These are phyloP conservation scores for Closterium sp. DNA, from an alignment of 139 green algal genomes.

Conservation along the genomic window DNA sequence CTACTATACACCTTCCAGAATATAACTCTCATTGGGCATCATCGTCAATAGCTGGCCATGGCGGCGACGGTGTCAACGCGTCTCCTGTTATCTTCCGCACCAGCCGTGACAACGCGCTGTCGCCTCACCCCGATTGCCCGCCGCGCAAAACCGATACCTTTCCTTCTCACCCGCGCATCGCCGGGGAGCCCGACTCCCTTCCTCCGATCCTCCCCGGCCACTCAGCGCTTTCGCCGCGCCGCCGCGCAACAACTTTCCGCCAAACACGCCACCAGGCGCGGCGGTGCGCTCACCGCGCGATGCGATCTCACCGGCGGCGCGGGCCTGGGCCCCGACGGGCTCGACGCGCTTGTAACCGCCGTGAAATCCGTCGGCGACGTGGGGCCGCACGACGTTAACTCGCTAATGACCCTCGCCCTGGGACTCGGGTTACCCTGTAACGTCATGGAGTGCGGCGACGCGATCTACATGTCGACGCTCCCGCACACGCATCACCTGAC, in stretches of 20 bases:
- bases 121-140: not conserved
- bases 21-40: too few relatives aligned
- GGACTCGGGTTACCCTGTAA: slow-evolving; percentile 47
- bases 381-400: not conserved
- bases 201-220: not conserved
- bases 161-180: too few relatives aligned
- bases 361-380: not conserved
- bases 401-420: slow-evolving; percentile 22
- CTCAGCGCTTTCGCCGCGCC: not conserved
- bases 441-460: slow-evolving; percentile 54
- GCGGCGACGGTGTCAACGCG: not conserved
- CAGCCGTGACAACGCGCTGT: not conserved
- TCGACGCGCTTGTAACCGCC: not conserved
- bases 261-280: not conserved
- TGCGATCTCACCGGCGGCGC: not conserved
- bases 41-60: not conserved
- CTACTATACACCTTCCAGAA: too few relatives aligned
- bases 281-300: not conserved
- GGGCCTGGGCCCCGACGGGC: not conserved
- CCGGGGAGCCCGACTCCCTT: too few relatives aligned
- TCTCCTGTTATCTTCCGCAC: not conserved
- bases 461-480: slow-evolving; percentile 47
- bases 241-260: not conserved
- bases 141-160: not conserved
- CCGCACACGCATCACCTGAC: slow-evolving; percentile 4